phyloP scores from a whole-genome alignment of 2,329 filamentous ascomycete species.

The Fusarium algeriense region DNA sequence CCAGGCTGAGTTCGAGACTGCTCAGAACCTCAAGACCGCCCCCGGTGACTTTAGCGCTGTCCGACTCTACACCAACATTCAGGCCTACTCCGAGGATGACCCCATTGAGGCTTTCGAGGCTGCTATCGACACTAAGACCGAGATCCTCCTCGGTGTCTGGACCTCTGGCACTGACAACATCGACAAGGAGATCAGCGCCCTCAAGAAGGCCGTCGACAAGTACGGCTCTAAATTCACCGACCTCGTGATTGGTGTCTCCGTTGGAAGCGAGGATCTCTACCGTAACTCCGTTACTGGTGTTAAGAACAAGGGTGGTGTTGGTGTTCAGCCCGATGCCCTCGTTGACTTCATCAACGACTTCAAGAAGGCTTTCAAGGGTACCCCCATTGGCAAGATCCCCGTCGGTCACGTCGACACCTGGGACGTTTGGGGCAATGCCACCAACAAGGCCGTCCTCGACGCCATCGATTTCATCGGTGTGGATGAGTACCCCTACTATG shows the following conservation, averaged over 20 bases:
- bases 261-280: slow-evolving; percentile 77
- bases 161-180: slow-evolving; percentile 66
- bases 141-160: slow-evolving; percentile 76
- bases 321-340: slow-evolving; percentile 69
- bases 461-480: slow-evolving; percentile 74
- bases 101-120: slow-evolving; percentile 85
- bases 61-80: slow-evolving; percentile 77
- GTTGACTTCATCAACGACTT: slow-evolving; percentile 76
- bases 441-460: slow-evolving; percentile 70
- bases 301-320: slow-evolving; percentile 71
- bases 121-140: slow-evolving; percentile 70
- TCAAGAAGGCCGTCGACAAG: slow-evolving; percentile 66
- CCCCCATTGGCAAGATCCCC: slow-evolving; percentile 60
- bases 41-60: slow-evolving; percentile 69
- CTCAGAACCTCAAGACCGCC: slow-evolving; percentile 52
- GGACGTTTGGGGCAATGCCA: slow-evolving; percentile 70
- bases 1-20: slow-evolving; percentile 59
- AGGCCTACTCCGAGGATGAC: slow-evolving; percentile 75
- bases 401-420: slow-evolving; percentile 78
- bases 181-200: slow-evolving; percentile 69
- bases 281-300: slow-evolving; percentile 71
- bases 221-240: slow-evolving; percentile 65
- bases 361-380: slow-evolving; percentile 66
- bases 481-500: slow-evolving; percentile 76
- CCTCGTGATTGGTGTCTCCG: slow-evolving; percentile 73